Conservation (phyloP, 768 basidiomycete species). For the Porpolomopsis calyptriformis region DNA sequence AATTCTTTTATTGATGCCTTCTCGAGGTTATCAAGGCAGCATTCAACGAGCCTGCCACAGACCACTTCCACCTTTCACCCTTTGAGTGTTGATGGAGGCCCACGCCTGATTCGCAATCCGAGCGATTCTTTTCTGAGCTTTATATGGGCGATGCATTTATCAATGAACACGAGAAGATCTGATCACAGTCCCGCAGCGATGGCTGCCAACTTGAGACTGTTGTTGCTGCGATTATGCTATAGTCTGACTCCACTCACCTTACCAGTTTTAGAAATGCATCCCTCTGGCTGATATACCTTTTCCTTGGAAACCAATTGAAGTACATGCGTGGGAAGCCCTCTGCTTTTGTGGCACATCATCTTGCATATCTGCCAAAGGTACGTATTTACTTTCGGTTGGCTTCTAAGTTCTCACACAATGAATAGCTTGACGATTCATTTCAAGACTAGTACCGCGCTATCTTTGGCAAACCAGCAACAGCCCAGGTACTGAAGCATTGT, state of each 20-base stretch:
- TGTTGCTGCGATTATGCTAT: conserved; percentile 17
- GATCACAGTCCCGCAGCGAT: not conserved
- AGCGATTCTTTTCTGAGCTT: conserved; percentile 13
- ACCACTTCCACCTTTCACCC: conserved; percentile 13
- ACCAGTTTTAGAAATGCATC: conserved; percentile 18
- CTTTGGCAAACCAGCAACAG: not conserved
- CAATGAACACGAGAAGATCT: conserved; percentile 6
- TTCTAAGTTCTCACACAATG: not conserved
- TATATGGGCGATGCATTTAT: conserved; percentile 13
- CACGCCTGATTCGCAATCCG: not conserved
- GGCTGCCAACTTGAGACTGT: conserved; percentile 11
- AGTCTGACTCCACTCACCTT: conserved; percentile 22
- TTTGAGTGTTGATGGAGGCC: conserved; percentile 11
- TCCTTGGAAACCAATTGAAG: no score
- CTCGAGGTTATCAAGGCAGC: conserved; percentile 12
- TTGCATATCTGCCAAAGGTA: no score
- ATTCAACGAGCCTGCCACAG: not conserved
- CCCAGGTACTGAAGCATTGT: no score
- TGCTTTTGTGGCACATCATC: no score
- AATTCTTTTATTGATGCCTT: conserved; percentile 18
- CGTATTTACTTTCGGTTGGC: not conserved
- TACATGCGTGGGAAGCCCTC: no score
- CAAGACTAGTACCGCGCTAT: conserved; percentile 2
- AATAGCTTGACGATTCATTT: conserved; percentile 5
- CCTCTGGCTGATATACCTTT: no score